Evolutionary conservation across 805 yeast species (phyloP).

Genomic region (Zygosaccharomyces bisporus): DNA sequence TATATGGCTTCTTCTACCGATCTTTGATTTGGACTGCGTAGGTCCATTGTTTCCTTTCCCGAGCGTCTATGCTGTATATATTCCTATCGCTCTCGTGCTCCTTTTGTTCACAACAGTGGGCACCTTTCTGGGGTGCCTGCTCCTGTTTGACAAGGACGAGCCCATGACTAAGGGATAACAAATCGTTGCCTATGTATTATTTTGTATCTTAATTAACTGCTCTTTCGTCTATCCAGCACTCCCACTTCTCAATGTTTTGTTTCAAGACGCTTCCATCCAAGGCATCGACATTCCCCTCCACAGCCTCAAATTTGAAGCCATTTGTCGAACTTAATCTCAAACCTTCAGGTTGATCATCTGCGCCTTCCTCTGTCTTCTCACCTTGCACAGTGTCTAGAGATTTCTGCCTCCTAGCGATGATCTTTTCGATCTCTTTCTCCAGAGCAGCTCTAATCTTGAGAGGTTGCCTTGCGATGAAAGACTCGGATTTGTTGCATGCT

Average conservation of each 20-base stretch:
- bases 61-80: constrained; percentile 30
- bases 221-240: constrained; percentile 73
- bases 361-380: constrained; percentile 26
- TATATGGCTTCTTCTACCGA: constrained; percentile 33
- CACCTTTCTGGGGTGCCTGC: constrained; percentile 25
- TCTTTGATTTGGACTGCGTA: constrained; percentile 27
- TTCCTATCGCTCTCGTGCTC: constrained; percentile 31
- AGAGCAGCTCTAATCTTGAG: constrained; percentile 54
- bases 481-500: constrained; percentile 82
- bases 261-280: constrained; percentile 68
- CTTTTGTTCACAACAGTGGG: constrained; percentile 30
- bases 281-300: constrained; percentile 72
- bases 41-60: constrained; percentile 29
- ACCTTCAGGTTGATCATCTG: constrained; percentile 26
- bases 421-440: constrained; percentile 59
- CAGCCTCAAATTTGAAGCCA: constrained; percentile 58
- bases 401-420: constrained; percentile 43
- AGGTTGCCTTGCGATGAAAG: constrained; percentile 76
- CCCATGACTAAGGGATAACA: background rate
- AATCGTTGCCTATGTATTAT: background rate
- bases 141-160: constrained; percentile 12
- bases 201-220: constrained; percentile 48
- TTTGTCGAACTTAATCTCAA: constrained; percentile 12
- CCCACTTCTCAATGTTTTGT: constrained; percentile 55
- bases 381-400: constrained; percentile 44